These are phyloP conservation scores for Leucoagaricus sp. DNA, from an alignment of 1,284 basidiomycete genomes.

Conservation along the genomic window DNA sequence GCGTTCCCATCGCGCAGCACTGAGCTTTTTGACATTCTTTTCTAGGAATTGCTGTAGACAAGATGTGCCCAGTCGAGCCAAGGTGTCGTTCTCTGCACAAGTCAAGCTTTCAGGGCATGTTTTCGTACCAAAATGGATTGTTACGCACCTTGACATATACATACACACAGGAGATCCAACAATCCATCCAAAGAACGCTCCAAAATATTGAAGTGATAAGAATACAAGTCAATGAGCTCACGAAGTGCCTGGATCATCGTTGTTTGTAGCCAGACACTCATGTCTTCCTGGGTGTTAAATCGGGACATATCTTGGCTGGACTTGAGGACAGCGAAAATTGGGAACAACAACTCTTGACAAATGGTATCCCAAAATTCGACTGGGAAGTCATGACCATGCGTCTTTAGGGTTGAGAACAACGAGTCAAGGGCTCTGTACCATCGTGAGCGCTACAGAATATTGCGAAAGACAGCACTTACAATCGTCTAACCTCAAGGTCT, in stretches of 20 bases:
- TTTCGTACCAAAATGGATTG: no score
- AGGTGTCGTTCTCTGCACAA: constrained; percentile 88
- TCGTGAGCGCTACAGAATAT: constrained; percentile 13
- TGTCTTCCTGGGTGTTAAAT: constrained; percentile 96
- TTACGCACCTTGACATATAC: constrained; percentile 93
- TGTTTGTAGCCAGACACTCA: constrained; percentile 99
- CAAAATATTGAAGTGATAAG: constrained; percentile 92
- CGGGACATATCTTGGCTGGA: constrained; percentile 89
- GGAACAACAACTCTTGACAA: constrained; percentile 95
- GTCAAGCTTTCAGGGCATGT: constrained; percentile 14
- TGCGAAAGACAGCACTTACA: constrained; percentile 58
- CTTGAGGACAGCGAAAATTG: constrained; percentile 96
- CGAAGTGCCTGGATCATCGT: constrained; percentile 99
- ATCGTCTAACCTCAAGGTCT: constrained; percentile 93
- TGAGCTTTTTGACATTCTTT: constrained; percentile 90
- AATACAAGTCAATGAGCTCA: constrained; percentile 95
- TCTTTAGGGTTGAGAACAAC: constrained; percentile 92
- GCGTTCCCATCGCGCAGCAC: constrained; percentile 85
- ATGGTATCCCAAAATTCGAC: constrained; percentile 98
- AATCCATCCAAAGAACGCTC: constrained; percentile 91
- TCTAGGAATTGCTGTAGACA: constrained; percentile 97
- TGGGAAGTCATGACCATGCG: constrained; percentile 85
- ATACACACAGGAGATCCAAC: constrained; percentile 91
- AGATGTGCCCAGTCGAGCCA: constrained; percentile 97
- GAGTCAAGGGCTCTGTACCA: constrained; percentile 86